Evolutionary conservation across 345 rosid species (phyloP).

Genomic region (Hirschfeldia incana): DNA sequence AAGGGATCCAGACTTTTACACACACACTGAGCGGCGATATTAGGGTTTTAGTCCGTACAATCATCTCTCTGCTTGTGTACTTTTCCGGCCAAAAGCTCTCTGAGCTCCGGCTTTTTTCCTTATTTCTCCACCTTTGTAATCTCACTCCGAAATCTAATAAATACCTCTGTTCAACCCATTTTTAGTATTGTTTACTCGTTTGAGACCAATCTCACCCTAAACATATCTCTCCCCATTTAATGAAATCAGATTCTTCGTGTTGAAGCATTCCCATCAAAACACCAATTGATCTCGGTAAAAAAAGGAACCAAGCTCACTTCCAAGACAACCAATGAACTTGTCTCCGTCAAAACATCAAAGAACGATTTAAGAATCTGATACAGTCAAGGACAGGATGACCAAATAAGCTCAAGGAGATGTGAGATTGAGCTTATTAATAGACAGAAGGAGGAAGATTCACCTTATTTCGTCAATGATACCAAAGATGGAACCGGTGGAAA

Average conservation of each 20-base stretch:
- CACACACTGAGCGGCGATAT: too few relatives aligned
- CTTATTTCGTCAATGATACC: constrained; percentile 42
- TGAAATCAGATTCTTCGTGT: constrained; percentile 50
- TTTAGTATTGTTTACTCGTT: too few relatives aligned
- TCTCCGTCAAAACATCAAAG: constrained; percentile 58
- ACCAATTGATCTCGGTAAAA: constrained; percentile 58
- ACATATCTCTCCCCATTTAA: constrained; percentile 41
- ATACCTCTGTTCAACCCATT: too few relatives aligned
- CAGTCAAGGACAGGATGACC: constrained; percentile 37
- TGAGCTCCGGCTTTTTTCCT: too few relatives aligned
- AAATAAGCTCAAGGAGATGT: constrained; percentile 8
- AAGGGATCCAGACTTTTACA: too few relatives aligned
- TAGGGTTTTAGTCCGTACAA: too few relatives aligned
- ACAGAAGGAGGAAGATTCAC: constrained; percentile 37
- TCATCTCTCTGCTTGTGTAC: too few relatives aligned
- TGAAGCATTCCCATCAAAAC: constrained; percentile 51
- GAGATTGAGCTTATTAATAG: neutral
- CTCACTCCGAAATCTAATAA: too few relatives aligned
- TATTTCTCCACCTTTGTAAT: too few relatives aligned
- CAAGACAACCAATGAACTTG: constrained; percentile 58
- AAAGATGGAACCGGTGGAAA: constrained; percentile 59
- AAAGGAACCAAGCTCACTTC: constrained; percentile 72
- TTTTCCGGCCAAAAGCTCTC: too few relatives aligned
- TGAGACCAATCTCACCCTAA: too few relatives aligned
- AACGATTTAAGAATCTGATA: constrained; percentile 62